Evolutionary conservation across 2,329 filamentous ascomycete genomes (phyloP), one percentile per base, ranked within the genome.

Genomic region (Claviceps humidiphila): DNA sequence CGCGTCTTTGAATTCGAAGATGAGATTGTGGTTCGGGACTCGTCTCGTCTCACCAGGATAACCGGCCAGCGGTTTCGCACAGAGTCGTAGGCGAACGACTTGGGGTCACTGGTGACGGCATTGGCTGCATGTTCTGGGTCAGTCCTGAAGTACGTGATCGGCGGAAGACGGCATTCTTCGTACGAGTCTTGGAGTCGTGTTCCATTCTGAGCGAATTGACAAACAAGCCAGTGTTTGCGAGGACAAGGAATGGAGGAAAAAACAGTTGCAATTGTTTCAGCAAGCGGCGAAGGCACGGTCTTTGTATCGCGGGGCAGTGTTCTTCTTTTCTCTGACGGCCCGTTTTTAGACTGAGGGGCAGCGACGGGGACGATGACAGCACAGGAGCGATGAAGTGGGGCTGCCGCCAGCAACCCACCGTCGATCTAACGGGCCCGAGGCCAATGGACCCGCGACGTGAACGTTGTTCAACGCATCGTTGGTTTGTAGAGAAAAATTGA

Each of bases 11-110:
- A 3, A 20, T 30, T 3, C 16, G 16, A 34, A 34, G 30, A 9
- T 11, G 5, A 11, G 17, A 2, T 9, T 38, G n/a, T n/a, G 1
- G 11, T 2, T 34, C 6, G 22, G 16, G 6, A 11, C 30, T 34
- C 30, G 30, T 16, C 22, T n/a, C 16, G 47, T 64, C 78, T 66
- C 61, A 94, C 89, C 60, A 98, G 72, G 64, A 98, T 98, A 53
- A 95, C 76, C 16, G 93, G 93, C 93, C 91, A 98, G 66, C 93
- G 78, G 59, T 89, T 84, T 62, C 85, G 78, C 38, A 88, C 91
- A 8, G 93, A 95, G 55, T 83, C 75, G 68, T 83, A 89, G 50
- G 87, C 93, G 66, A 97, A 97, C 47, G 89, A 96, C 43, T 77
- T 86, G 62, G 80, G 80, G 72, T 97, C 90, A 61, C 78, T 82